Evolutionary conservation across 1,284 basidiomycete genomes (phyloP), one percentile per base, ranked within the genome.

Genomic region (Microbotryum scabiosae): DNA sequence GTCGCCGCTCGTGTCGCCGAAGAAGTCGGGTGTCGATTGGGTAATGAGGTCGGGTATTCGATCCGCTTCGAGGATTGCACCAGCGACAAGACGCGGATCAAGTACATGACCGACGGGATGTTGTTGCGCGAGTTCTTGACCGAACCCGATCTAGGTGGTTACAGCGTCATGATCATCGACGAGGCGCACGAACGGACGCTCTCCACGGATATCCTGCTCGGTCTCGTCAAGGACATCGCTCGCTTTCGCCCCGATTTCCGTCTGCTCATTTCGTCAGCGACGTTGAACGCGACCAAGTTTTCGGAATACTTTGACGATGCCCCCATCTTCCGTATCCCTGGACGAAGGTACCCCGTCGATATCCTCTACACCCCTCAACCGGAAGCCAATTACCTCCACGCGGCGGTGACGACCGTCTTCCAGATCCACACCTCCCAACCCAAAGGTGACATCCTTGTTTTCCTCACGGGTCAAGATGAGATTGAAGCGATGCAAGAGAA

Each of bases 61-160:
- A 98, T 99, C 70, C 90, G 96, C 43, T 99, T 99, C 78, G 96
- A 98, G 76, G 94, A 99, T 75, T 96, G 92, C 76, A 98, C 96
- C 12, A 94, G 90, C 76, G 92, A 94, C 79, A 97, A 92, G 79
- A 97, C 93, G 2, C 86, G 92, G 44, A 80, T 97, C 72, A 97
- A 97, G 78, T 49, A 64, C 60, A 66, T 97, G 93, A 97, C 92
- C 51, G 93, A 97, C 73, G 93, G 93, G 51, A 97, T 97, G 92
- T 80, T 97, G n/a, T 77, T 97, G 51, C 83, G 93, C 73, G 91
- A 97, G 76, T 97, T 96, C 76, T 78, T 97, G 72, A 97, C 91
- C 10, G 93, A 97, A 75, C 91, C 92, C 0, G 90, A 93, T 78
- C 76, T 97, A 61, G 91, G 89, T 10, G 87, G 88, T 0, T 97